Base-by-base conservation (phyloP, 2,329 filamentous ascomycete genomes). In the Sphaerulina populicola region DNA sequence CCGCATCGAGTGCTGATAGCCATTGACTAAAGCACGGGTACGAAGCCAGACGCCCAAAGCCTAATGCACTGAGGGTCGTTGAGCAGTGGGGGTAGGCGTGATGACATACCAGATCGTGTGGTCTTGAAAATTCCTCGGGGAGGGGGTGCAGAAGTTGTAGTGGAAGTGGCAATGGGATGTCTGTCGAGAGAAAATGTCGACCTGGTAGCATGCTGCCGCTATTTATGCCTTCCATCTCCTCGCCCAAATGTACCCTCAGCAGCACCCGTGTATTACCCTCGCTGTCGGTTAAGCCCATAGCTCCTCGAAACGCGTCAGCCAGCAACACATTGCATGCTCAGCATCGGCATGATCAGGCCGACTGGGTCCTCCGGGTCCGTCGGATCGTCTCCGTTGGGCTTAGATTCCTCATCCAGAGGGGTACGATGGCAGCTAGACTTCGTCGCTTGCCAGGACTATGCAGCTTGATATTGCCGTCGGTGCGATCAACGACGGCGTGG, bases 321-420 rank as follows among this genome's bases (percentile, higher is more conserved):
- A 49, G 44, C 47, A 47, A 54, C 46, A 43, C 52, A 50, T 44
- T 51, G 44, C 50, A 40, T 44, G 41, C 47, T 52, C 49, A 54
- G 47, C 49, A 51, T 47, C 52, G 44, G 49, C 39, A 49, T 38
- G 53, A 58, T 58, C 56, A 53, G 61, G 67, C 72, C 72, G 74
- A 74, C 72, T 60, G 69, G 64, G 67, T 56, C 67, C 68, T 63
- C 68, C 71, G 68, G 71, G 53, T 72, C 66, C 60, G 49, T 64
- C 66, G 67, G 67, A 66, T 66, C 63, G 65, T 66, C 64, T 58
- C 67, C 67, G 59, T 67, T 67, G 66, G 66, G 70, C 68, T 70
- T 72, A 72, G 64, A 67, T 44, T 47, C 47, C 57, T 58, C 46
- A 49, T 54, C 53, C 55, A 37, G 53, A 55, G 53, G 62, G 60